Conservation (phyloP, 129 eudicot species). For the Ambrosia trifida region DNA sequence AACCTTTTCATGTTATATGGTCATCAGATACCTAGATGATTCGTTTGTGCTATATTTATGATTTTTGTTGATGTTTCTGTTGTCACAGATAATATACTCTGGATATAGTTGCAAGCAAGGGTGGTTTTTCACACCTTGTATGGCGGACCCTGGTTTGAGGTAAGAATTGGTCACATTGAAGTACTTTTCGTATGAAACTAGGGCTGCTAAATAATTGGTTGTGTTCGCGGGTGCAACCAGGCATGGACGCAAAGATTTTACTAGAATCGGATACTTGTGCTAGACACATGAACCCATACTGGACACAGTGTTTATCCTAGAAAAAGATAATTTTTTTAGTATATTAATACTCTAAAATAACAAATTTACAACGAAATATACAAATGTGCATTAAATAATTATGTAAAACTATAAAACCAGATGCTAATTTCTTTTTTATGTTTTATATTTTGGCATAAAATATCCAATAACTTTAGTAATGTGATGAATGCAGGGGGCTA, state of each 20-base stretch:
- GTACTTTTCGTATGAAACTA: background rate
- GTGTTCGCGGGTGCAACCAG: background rate
- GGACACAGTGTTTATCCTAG: background rate
- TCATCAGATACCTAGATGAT: background rate
- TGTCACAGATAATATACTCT: constrained; percentile 71
- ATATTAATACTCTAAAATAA: background rate
- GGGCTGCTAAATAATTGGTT: background rate
- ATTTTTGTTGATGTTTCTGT: background rate
- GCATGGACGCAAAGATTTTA: background rate
- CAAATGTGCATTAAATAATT: too few relatives aligned
- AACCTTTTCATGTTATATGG: background rate
- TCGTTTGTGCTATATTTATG: background rate
- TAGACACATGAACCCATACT: background rate
- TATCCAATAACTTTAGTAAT: background rate
- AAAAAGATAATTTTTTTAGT: background rate
- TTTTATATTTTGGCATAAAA: too few relatives aligned
- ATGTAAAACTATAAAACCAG: too few relatives aligned
- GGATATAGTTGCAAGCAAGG: constrained; percentile 96
- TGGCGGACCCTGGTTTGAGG: constrained; percentile 85
- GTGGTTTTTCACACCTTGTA: constrained; percentile 97
- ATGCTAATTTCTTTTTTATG: too few relatives aligned
- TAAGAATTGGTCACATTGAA: constrained; percentile 27
- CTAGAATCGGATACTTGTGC: background rate
- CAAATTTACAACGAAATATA: background rate
- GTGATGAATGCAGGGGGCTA: constrained; percentile 65